phyloP scores from a whole-genome alignment of 2,329 filamentous ascomycete species.

The Colletotrichum liaoningense region DNA sequence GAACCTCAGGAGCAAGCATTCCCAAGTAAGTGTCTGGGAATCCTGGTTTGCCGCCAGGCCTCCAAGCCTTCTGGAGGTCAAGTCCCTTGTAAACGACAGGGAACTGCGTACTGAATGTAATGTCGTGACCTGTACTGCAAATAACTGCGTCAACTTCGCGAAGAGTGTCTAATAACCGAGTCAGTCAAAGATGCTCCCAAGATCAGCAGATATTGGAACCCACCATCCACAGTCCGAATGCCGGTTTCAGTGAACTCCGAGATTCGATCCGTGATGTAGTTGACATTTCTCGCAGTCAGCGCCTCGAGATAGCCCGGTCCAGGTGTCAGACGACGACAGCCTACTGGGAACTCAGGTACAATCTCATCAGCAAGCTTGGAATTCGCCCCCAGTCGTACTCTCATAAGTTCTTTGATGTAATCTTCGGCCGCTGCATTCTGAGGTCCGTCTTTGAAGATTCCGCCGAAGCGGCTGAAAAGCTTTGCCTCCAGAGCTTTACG shows the following conservation, averaged over 20 bases:
- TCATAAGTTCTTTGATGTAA: not conserved
- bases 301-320: not conserved
- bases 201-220: not conserved
- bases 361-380: not conserved
- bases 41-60: conserved; percentile 69
- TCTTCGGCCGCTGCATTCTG: not conserved
- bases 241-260: not conserved
- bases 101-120: conserved; percentile 43
- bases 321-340: not conserved
- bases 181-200: not conserved
- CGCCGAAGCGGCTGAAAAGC: not conserved
- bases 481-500: conserved; percentile 68
- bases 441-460: not conserved
- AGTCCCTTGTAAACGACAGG: conserved; percentile 67
- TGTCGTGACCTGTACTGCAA: not conserved
- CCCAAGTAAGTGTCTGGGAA: conserved; percentile 58
- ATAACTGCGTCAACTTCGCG: not conserved
- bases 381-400: not conserved
- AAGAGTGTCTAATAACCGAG: not conserved
- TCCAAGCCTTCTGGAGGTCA: conserved; percentile 72
- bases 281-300: not conserved
- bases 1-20: not conserved
- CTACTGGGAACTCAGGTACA: not conserved
- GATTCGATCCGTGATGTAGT: not conserved
- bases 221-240: not conserved